phyloP scores from a whole-genome alignment of 306 rosid genomes.

The Fagus crenata region DNA sequence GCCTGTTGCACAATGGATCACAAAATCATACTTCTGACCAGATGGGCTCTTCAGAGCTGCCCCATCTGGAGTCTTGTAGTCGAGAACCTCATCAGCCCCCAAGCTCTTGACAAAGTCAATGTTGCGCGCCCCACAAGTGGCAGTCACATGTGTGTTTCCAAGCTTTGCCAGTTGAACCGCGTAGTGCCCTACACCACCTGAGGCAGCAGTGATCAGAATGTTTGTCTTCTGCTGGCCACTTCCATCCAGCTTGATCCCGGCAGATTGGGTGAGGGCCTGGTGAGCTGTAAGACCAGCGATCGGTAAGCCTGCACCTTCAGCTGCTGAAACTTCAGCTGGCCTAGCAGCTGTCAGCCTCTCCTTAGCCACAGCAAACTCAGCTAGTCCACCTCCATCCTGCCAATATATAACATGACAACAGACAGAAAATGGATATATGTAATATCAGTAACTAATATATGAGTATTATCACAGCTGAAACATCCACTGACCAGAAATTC shows the following conservation, averaged over 20 bases:
- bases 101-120: conserved; percentile 54
- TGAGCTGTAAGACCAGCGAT: conserved; percentile 74
- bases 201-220: conserved; percentile 81
- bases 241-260: conserved; percentile 57
- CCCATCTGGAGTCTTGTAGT: conserved; percentile 78
- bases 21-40: conserved; percentile 61
- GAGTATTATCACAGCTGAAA: not conserved
- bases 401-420: not conserved
- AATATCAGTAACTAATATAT: not conserved
- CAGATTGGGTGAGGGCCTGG: conserved; percentile 53
- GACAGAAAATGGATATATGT: not conserved
- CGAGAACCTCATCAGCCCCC: conserved; percentile 82
- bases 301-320: conserved; percentile 63
- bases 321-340: conserved; percentile 58
- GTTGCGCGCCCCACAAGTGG: conserved; percentile 82
- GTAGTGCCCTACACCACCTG: conserved; percentile 85
- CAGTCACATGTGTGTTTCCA: conserved; percentile 74
- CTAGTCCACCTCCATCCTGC: conserved; percentile 78
- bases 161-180: conserved; percentile 85
- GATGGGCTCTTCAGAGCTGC: conserved; percentile 72
- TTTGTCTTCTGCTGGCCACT: conserved; percentile 40
- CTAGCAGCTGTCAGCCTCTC: conserved; percentile 49
- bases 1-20: conserved; percentile 57
- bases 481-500: not conserved
- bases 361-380: conserved; percentile 53